phyloP scores from a whole-genome alignment of 192 early-diverging fungal genomes.

The Coemansia sp. region DNA sequence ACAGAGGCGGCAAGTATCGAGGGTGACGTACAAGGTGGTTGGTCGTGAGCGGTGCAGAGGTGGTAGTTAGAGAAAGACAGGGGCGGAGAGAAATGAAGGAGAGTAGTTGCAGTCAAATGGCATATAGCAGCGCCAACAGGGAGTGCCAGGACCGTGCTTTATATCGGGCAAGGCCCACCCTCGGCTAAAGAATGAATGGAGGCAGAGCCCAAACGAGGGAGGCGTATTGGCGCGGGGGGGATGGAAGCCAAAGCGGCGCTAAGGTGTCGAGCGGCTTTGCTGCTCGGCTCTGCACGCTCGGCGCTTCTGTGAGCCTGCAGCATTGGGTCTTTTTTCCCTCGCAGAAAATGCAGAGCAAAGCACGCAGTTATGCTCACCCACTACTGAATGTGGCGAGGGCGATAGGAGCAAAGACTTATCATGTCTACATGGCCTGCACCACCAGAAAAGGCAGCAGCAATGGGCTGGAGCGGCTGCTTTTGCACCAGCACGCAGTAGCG shows the following conservation, averaged over 20 bases:
- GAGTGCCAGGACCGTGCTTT: not conserved
- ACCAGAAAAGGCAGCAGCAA: not conserved
- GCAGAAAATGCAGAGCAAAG: conserved; percentile 3
- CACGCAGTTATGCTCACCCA: conserved; percentile 12
- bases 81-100: conserved; percentile 5
- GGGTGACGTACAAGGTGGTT: conserved; percentile 4
- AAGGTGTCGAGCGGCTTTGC: not conserved
- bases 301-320: not conserved
- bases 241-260: not conserved
- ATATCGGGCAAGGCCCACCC: not conserved
- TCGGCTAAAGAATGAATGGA: conserved; percentile 3
- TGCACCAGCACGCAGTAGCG: conserved; percentile 3
- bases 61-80: conserved; percentile 2
- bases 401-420: not conserved
- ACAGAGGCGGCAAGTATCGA: conserved; percentile 2
- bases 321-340: not conserved
- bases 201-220: not conserved
- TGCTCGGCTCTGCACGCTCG: not conserved
- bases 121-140: not conserved
- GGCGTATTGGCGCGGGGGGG: not conserved
- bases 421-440: not conserved
- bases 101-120: not conserved
- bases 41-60: not conserved
- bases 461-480: not conserved
- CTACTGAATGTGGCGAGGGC: conserved; percentile 21